Conservation (phyloP, 805 yeast genomes). For the Lipomyces yamanashiensis region DNA sequence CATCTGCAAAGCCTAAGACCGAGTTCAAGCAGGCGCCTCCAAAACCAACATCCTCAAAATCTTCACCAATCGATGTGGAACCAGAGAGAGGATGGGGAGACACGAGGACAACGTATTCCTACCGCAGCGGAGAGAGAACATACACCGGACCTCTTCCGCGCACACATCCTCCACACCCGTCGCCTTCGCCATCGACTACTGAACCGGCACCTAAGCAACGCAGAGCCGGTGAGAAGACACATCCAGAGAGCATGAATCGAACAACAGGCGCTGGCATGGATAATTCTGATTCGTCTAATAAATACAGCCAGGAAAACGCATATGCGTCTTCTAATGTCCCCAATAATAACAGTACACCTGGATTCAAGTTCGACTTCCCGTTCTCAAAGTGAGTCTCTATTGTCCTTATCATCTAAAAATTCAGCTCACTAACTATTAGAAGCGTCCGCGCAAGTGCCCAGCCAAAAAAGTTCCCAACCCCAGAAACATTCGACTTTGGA, state of each 20-base stretch:
- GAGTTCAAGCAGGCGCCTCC: not conserved
- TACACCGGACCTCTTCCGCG: conserved; percentile 10
- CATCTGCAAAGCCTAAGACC: conserved; percentile 7
- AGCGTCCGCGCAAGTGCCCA: not conserved
- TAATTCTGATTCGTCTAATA: not conserved
- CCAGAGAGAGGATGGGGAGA: conserved; percentile 10
- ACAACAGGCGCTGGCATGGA: not conserved
- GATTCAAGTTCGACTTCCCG: conserved; percentile 6
- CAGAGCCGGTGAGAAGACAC: not conserved
- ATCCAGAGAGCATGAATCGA: not conserved
- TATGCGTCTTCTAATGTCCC: no score
- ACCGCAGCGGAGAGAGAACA: conserved; percentile 11
- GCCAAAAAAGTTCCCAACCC: conserved; percentile 8
- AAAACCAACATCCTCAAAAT: conserved; percentile 4
- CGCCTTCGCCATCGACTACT: conserved; percentile 3
- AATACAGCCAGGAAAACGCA: no score
- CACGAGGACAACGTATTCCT: conserved; percentile 18
- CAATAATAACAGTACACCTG: not conserved
- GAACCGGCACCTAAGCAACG: conserved; percentile 8
- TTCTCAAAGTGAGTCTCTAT: not conserved
- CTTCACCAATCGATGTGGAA: not conserved
- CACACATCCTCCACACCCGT: not conserved
- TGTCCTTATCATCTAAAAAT: no score
- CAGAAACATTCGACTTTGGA: conserved; percentile 11
- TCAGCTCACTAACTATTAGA: not conserved